A percentile compares a stretch with the other conserved stretches of the same genome.
phyloP scores from a whole-genome alignment of 139 green algal genomes.

The Edaphochlamys debaryana region DNA sequence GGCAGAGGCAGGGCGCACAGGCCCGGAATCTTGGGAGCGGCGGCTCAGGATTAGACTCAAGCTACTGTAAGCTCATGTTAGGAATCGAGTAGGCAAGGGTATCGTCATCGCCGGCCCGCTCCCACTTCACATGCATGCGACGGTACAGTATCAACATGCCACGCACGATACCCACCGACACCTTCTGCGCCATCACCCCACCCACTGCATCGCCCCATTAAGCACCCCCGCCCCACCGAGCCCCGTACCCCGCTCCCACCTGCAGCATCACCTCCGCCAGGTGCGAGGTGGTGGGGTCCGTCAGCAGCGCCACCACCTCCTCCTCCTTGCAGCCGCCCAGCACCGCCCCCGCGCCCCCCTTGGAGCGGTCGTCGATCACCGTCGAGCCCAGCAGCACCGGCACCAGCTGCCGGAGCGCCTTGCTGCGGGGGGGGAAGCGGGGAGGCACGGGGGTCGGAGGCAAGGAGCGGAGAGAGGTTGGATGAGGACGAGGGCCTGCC shows the following conservation, averaged over 20 bases:
- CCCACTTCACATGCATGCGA: background rate
- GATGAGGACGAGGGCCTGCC: too few species aligned
- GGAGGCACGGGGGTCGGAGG: too few species aligned
- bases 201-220: too few species aligned
- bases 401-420: slow-evolving; percentile 53
- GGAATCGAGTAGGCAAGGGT: slow-evolving; percentile 26
- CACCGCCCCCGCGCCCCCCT: slow-evolving; percentile 43
- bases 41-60: slow-evolving; percentile 36
- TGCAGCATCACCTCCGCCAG: slow-evolving; percentile 65
- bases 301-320: slow-evolving; percentile 49
- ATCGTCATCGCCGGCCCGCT: slow-evolving; percentile 12
- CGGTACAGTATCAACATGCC: too few species aligned
- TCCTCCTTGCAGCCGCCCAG: slow-evolving; percentile 48
- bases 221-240: too few species aligned
- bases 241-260: background rate
- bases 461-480: too few species aligned
- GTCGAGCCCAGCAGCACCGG: slow-evolving; percentile 65
- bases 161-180: too few species aligned
- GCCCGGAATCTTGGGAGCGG: too few species aligned
- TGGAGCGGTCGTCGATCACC: slow-evolving; percentile 43
- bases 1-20: too few species aligned
- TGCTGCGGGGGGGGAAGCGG: slow-evolving; percentile 17
- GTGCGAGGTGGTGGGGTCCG: slow-evolving; percentile 67
- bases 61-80: slow-evolving; percentile 18
- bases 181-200: too few species aligned